Percentiles rank a stretch among this genome's conserved stretches.
Conservation (phyloP, 176 grass and related monocot genomes). For the Zea mays region DNA sequence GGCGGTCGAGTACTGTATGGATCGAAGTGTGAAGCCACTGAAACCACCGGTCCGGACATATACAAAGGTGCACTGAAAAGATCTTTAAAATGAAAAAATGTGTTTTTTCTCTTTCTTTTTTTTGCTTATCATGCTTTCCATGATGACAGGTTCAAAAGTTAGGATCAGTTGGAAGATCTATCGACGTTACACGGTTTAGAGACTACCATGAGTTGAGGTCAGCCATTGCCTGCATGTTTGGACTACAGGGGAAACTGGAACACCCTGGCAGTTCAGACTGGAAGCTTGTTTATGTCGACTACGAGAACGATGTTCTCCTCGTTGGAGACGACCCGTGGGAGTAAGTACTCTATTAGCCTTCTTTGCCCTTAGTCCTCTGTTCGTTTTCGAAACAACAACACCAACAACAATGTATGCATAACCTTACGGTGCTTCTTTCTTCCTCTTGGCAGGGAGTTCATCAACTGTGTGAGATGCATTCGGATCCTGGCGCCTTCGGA, state of each 20-base stretch:
- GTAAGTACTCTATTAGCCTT: conserved; percentile 43
- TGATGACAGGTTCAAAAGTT: conserved; percentile 74
- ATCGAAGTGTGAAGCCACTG: conserved; percentile 46
- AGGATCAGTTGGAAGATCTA: conserved; percentile 96
- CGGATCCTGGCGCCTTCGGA: conserved; percentile 81
- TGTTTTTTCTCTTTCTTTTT: background rate
- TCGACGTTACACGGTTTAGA: conserved; percentile 85
- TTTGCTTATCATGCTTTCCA: conserved; percentile 7
- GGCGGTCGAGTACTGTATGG: conserved; percentile 46
- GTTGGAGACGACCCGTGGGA: conserved; percentile 98
- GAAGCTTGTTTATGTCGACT: conserved; percentile 98
- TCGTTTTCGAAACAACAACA: background rate
- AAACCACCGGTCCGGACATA: conserved; percentile 84
- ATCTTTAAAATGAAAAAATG: background rate
- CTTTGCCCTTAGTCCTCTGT: background rate
- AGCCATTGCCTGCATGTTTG: conserved; percentile 88
- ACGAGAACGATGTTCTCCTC: conserved; percentile 92
- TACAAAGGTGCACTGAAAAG: conserved; percentile 65
- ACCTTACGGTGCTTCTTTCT: background rate
- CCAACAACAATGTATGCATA: background rate
- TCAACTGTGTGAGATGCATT: conserved; percentile 92
- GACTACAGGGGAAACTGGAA: conserved; percentile 81
- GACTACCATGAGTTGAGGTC: conserved; percentile 86
- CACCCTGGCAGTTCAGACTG: conserved; percentile 73
- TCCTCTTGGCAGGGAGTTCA: conserved; percentile 69